Evolutionary conservation across 257 asterid species (phyloP).

Genomic region (Fraxinus anomala): DNA sequence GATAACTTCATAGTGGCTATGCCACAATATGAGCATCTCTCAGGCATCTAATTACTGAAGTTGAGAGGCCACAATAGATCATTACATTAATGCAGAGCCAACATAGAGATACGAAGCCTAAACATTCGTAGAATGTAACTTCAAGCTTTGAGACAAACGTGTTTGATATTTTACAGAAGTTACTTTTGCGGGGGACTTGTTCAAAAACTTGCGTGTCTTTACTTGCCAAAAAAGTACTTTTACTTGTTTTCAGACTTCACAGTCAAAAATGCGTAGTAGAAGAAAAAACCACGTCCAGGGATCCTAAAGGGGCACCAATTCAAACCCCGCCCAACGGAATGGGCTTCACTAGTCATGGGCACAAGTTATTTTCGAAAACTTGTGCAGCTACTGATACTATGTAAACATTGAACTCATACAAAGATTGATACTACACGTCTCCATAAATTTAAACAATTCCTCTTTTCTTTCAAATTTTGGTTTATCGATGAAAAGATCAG

Average conservation of each 20-base stretch:
- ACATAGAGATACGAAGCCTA: background rate
- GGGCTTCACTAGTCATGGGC: background rate
- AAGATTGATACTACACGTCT: background rate
- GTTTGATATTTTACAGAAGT: background rate
- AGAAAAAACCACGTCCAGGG: background rate
- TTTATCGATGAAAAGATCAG: background rate
- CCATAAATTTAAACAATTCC: too few relatives aligned
- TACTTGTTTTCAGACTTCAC: background rate
- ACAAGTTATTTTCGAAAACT: background rate
- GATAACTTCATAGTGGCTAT: background rate
- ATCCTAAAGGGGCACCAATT: background rate
- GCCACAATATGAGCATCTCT: background rate
- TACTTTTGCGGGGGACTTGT: background rate
- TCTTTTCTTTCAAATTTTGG: too few relatives aligned
- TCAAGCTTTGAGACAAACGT: background rate
- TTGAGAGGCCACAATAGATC: background rate
- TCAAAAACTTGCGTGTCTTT: background rate
- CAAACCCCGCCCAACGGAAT: background rate
- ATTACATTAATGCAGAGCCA: background rate
- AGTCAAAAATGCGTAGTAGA: background rate
- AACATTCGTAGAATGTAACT: background rate
- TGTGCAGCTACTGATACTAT: background rate
- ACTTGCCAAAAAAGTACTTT: background rate
- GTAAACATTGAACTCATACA: background rate
- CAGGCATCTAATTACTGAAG: background rate